phyloP scores from a whole-genome alignment of 805 yeast genomes.

The Zygosaccharomyces lentus region DNA sequence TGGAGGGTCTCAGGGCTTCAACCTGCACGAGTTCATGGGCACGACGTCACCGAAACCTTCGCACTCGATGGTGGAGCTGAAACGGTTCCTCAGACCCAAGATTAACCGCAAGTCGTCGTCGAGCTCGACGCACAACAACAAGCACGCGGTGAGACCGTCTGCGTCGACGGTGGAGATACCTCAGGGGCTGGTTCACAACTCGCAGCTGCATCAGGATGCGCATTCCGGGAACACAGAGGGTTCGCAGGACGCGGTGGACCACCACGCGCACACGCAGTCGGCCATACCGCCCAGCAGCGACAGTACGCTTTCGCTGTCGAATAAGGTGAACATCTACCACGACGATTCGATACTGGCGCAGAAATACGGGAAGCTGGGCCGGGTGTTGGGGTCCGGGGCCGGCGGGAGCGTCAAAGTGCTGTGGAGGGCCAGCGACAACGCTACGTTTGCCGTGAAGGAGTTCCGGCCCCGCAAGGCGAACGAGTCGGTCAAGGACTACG shows the following conservation, averaged over 20 bases:
- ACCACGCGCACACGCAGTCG: conserved; percentile 32
- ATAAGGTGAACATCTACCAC: conserved; percentile 40
- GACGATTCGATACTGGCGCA: conserved; percentile 50
- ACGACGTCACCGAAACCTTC: conserved; percentile 26
- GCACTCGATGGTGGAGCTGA: conserved; percentile 64
- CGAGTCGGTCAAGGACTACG: conserved; percentile 70
- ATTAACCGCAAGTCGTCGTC: conserved; percentile 23
- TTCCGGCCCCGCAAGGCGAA: conserved; percentile 67
- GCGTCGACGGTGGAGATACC: conserved; percentile 4
- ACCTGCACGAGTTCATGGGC: conserved; percentile 5
- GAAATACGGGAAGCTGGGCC: conserved; percentile 71
- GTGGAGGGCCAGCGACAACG: conserved; percentile 62
- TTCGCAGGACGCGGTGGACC: conserved; percentile 12
- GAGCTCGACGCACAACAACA: conserved; percentile 1
- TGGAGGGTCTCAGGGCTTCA: conserved; percentile 2
- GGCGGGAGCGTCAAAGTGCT: conserved; percentile 81
- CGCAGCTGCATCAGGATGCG: not conserved
- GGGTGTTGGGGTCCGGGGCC: conserved; percentile 78
- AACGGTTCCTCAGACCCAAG: conserved; percentile 63
- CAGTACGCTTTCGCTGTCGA: conserved; percentile 33
- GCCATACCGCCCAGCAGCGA: conserved; percentile 37
- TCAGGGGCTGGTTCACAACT: not conserved
- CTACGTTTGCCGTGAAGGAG: conserved; percentile 79
- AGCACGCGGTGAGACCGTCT: conserved; percentile 1
- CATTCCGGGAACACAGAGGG: not conserved